Evolutionary conservation across 1,139 yeast species (phyloP).

Genomic region (Lodderomyces metapsilosis): DNA sequence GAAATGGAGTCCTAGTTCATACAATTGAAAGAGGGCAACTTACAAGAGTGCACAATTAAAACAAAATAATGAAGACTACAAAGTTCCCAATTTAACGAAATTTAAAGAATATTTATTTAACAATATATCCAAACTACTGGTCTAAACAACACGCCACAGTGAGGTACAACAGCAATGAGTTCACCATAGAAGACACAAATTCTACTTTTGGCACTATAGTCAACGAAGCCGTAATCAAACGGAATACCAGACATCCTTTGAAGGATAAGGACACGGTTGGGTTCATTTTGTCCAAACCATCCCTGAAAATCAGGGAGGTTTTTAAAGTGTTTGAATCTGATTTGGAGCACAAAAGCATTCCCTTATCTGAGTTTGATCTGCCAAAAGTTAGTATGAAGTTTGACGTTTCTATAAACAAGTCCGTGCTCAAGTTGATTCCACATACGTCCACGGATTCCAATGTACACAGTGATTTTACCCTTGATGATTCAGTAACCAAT

Average conservation of each 20-base stretch:
- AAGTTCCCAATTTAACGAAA: too few relatives aligned
- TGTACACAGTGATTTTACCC: constrained; percentile 1
- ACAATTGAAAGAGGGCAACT: too few relatives aligned
- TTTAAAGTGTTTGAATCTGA: constrained; percentile 12
- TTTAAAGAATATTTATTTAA: too few relatives aligned
- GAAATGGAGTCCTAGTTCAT: too few relatives aligned
- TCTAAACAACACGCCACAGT: too few relatives aligned
- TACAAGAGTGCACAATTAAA: too few relatives aligned
- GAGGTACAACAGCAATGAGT: not conserved
- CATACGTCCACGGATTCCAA: constrained; percentile 2
- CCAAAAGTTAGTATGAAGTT: constrained; percentile 27
- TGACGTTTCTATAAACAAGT: constrained; percentile 14
- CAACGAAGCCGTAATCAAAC: constrained; percentile 22
- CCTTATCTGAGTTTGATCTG: constrained; percentile 23
- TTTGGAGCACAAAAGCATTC: constrained; percentile 14
- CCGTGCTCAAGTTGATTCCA: constrained; percentile 12
- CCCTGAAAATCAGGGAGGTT: constrained; percentile 20
- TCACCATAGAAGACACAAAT: not conserved
- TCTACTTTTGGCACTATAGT: constrained; percentile 45
- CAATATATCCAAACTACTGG: too few relatives aligned
- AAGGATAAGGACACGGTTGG: constrained; percentile 28
- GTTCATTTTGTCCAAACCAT: constrained; percentile 32
- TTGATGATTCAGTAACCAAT: not conserved
- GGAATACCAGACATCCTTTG: constrained; percentile 20
- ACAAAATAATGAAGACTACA: too few relatives aligned